A percentile compares a stretch with the other conserved stretches of the same genome.
These are phyloP conservation scores for Salix koriyanagi DNA, from an alignment of 345 rosid species.

Conservation along the genomic window DNA sequence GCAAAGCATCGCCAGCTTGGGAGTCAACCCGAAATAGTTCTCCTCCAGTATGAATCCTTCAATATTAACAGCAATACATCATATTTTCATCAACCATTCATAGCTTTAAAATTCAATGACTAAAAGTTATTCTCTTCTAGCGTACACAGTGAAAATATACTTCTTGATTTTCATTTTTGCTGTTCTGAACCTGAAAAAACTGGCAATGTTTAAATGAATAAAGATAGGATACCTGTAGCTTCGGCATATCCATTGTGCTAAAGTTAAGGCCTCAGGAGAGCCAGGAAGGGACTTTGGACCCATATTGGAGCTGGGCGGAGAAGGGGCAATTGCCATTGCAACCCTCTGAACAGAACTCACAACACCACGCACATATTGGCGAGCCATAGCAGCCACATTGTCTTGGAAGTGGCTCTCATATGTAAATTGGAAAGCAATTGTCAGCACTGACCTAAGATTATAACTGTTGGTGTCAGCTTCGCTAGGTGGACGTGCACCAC, in stretches of 20 bases:
- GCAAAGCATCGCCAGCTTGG: conserved; percentile 58
- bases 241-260: conserved; percentile 71
- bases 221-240: conserved; percentile 64
- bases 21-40: conserved; percentile 53
- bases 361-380: conserved; percentile 78
- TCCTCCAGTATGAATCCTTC: conserved; percentile 63
- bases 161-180: background rate
- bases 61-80: background rate
- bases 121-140: background rate
- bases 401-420: conserved; percentile 80
- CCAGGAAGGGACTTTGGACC: conserved; percentile 64
- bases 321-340: conserved; percentile 90
- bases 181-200: background rate
- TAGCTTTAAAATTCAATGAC: background rate
- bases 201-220: background rate
- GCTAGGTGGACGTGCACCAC: conserved; percentile 51
- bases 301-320: conserved; percentile 40
- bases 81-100: background rate
- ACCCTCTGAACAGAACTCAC: conserved; percentile 96
- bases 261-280: conserved; percentile 88
- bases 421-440: conserved; percentile 87
- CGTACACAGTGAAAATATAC: background rate
- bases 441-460: conserved; percentile 76
- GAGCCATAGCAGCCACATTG: conserved; percentile 93
- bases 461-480: conserved; percentile 52